Percentiles rank a stretch among this genome's conserved stretches.
phyloP scores from a whole-genome alignment of 768 basidiomycete species.

The Mycena venus region DNA sequence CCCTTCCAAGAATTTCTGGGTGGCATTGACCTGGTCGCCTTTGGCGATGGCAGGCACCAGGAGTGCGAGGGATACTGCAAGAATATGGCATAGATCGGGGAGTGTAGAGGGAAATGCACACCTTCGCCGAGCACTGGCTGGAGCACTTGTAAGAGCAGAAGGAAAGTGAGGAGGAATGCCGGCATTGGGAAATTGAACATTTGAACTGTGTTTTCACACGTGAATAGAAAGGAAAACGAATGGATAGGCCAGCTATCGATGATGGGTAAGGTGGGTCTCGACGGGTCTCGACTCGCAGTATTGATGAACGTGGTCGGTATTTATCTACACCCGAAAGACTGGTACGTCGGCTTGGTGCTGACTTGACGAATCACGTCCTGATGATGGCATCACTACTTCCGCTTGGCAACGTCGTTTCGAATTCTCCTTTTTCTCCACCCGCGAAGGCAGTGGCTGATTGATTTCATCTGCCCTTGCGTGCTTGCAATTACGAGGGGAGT shows the following conservation, averaged over 20 bases:
- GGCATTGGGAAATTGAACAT: not conserved
- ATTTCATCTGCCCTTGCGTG: too few species aligned
- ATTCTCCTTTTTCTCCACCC: too few species aligned
- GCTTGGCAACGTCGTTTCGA: too few species aligned
- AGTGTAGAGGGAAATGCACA: not conserved
- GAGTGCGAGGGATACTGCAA: constrained; percentile 40
- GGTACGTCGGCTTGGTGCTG: too few species aligned
- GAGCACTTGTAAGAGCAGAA: not conserved
- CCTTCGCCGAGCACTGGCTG: not conserved
- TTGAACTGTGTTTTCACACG: not conserved
- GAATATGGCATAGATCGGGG: too few species aligned
- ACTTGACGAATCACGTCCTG: too few species aligned
- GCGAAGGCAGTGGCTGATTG: too few species aligned
- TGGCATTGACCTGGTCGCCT: constrained; percentile 36
- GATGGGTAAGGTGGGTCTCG: not conserved
- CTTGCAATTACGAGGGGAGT: too few species aligned
- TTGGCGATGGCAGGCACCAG: constrained; percentile 49
- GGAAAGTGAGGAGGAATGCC: not conserved
- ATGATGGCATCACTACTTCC: too few species aligned
- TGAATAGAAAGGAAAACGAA: not conserved
- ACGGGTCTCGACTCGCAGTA: not conserved
- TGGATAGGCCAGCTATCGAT: not conserved
- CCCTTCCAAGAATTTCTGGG: constrained; percentile 44
- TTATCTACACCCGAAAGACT: not conserved
- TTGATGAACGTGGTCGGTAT: not conserved